A percentile compares a stretch with the other conserved stretches of the same genome.
phyloP scores from a whole-genome alignment of 2,329 filamentous ascomycete species.

The Alternaria consortialis region DNA sequence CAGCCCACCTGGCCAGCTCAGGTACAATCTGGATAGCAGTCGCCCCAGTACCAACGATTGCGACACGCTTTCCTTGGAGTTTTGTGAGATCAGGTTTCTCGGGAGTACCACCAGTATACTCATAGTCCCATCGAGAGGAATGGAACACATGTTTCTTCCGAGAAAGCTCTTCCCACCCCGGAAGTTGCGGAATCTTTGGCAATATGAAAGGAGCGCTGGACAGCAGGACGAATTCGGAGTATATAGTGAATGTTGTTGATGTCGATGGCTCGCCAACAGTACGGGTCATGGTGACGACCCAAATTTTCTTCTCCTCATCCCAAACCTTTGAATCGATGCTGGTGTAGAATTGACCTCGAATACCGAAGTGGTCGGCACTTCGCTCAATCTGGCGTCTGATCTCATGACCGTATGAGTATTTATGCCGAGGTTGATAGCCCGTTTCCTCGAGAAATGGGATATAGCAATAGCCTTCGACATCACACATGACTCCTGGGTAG shows the following conservation, averaged over 20 bases:
- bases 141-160: conserved; percentile 41
- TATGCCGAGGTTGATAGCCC: conserved; percentile 60
- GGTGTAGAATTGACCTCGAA: conserved; percentile 2
- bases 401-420: conserved; percentile 41
- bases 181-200: too few relatives aligned
- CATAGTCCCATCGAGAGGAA: conserved; percentile 38
- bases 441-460: conserved; percentile 40
- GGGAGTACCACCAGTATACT: conserved; percentile 34
- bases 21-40: conserved; percentile 49
- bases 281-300: conserved; percentile 52
- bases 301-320: conserved; percentile 54
- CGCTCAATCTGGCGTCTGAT: conserved; percentile 5
- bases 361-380: neutral
- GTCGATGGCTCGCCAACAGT: conserved; percentile 22
- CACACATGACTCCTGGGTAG: conserved; percentile 61
- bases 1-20: conserved; percentile 56
- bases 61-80: conserved; percentile 47
- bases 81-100: conserved; percentile 38
- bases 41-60: conserved; percentile 45
- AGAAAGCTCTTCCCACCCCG: conserved; percentile 10
- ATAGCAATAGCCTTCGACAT: conserved; percentile 67
- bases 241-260: neutral
- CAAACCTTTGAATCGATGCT: conserved; percentile 43
- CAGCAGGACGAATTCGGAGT: too few relatives aligned
- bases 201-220: too few relatives aligned